Conservation (phyloP, 805 yeast genomes). For the Candida tallmaniae region DNA sequence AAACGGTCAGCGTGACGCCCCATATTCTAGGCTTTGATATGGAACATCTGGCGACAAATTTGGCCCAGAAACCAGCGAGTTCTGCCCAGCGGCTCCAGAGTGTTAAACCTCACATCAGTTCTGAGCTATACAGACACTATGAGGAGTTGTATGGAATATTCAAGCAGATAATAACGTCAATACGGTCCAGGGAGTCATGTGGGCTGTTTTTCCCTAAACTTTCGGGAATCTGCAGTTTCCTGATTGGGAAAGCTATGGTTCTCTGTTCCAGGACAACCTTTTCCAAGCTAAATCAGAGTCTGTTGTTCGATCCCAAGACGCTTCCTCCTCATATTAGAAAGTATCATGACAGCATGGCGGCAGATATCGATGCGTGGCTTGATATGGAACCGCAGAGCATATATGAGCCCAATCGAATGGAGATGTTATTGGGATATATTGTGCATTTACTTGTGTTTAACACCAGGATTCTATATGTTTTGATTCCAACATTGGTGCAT, state of each 20-base stretch:
- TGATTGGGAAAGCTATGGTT: constrained; percentile 31
- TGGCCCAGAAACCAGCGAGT: constrained; percentile 11
- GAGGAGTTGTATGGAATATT: constrained; percentile 28
- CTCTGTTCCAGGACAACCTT: constrained; percentile 31
- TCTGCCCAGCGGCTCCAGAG: constrained; percentile 20
- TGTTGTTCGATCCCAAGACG: constrained; percentile 22
- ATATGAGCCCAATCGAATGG: constrained; percentile 16
- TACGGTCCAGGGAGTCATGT: neutral
- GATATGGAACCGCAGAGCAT: constrained; percentile 26
- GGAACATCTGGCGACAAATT: neutral
- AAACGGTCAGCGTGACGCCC: constrained; percentile 24
- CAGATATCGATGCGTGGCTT: constrained; percentile 36
- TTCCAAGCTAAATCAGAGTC: constrained; percentile 25
- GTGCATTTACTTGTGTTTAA: constrained; percentile 30
- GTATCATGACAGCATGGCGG: constrained; percentile 20
- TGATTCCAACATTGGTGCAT: constrained; percentile 33
- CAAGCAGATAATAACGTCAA: constrained; percentile 18
- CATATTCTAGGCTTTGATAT: neutral
- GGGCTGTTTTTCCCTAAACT: constrained; percentile 1
- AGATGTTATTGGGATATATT: constrained; percentile 30
- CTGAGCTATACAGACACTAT: constrained; percentile 25
- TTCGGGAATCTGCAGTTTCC: constrained; percentile 14
- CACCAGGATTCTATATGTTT: constrained; percentile 21
- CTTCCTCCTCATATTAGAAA: constrained; percentile 20
- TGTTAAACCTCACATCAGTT: constrained; percentile 21